Base-by-base conservation (phyloP, 768 basidiomycete species). In the Tylopilus rubrobrunneus region DNA sequence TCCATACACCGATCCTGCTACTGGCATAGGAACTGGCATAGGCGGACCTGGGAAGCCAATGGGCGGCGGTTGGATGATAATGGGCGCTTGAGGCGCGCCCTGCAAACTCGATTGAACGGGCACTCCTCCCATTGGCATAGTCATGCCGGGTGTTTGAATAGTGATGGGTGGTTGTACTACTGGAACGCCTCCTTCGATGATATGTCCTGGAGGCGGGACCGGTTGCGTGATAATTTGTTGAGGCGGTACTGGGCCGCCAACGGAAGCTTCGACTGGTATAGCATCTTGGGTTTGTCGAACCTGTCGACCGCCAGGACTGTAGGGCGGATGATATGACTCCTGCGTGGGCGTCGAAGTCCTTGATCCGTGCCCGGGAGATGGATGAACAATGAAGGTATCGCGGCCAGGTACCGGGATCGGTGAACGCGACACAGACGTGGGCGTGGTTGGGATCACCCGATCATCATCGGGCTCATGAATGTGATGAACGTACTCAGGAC, bases 301-400 rank as follows among this genome's bases (percentile, higher is more conserved):
- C 21, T 53, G 63, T 1, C 55, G 11, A 15, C 41, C 46, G 39
- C 47, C 53, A 7, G 63, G 63, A 50, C 61, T 59, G 28, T 2
- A 31, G 11, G 56, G 59, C 36, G 42, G 67, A 1, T 52, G 49
- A 27, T 44, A 59, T 17, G 67, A 55, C n/a, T 51, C 56, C 23
- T 69, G 66, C 10, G 65, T 68, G 7, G 62, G 52, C 14, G 67
- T 69, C 31, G 67, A 69, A 43, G 39, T 52, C 25, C 51, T 52
- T 15, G 66, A 67, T 17, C 55, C 65, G 9, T 2, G 53, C 9
- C 25, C 51, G 3, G 15, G 47, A 19, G 57, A 54, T 31, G 49
- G 62, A 28, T 54, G 55, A 39, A 70, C 21, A n/a, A 53, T 7
- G 17, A 62, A 37, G 1, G 56, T 53, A 23, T 39, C 57, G 5